Evolutionary conservation across 2,329 filamentous ascomycete species (phyloP), one percentile per base, ranked within the genome.

Genomic region (Penicillium sp.): DNA sequence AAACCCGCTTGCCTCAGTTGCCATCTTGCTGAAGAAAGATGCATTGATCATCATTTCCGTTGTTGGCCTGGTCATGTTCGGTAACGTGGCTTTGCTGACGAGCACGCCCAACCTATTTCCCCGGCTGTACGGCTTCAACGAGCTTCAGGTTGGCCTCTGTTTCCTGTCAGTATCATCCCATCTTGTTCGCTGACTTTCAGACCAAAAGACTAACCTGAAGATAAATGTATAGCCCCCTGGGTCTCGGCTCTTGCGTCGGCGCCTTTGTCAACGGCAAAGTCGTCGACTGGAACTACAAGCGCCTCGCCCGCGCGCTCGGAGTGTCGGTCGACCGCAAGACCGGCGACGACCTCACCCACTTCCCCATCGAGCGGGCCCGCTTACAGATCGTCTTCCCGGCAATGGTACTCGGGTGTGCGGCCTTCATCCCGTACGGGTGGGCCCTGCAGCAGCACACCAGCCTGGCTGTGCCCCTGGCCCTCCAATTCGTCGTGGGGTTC

Each of bases 291-390:
- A 69, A 68, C 55, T 70, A 69, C 54, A 56, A 64, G 9, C 60
- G 64, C 18, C 58, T 52, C 27, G 66, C 63, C 11, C 24, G 35
- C 3, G 58, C 55, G 19, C 60, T 65, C 18, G 47, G 55, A 16
- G 16, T 69, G 24, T 55, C 62, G 1, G 44, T 66, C 9, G 52
- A 66, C 49, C 55, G 59, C 4, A 66, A 61, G 31, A 77, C 75
- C 55, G 77, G 78, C 19, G 75, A 79, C 57, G 78, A 83, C 57
- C 70, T 83, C 19, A 71, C 72, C 7, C 66, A 75, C 24, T 84
- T 83, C 52, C 82, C 72, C 4, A 67, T 74, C 54, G 72, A 75
- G 54, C 61, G 61, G 11, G 64, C 69, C 37, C 68, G 73, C 2
- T 63, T 75, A 0, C 60, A 70, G 44, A 59, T 65, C 31, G 62